These are phyloP conservation scores for Aspergillus sp. DNA, from an alignment of 2,329 filamentous ascomycete genomes.

Conservation along the genomic window DNA sequence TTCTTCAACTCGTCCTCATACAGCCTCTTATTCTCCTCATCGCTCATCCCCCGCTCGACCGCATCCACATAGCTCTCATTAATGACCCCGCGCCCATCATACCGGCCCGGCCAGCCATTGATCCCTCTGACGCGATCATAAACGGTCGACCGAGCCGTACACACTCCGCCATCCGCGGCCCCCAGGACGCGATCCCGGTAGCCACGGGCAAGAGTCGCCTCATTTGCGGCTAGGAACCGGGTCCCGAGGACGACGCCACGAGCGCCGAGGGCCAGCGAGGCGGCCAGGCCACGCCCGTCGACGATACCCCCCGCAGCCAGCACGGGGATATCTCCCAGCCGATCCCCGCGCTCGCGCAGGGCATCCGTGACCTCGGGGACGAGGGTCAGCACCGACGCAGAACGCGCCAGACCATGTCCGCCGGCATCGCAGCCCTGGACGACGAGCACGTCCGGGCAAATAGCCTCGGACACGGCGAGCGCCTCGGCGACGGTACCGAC, in stretches of 20 bases:
- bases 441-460: slow-evolving; percentile 42
- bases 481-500: slow-evolving; percentile 43
- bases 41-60: slow-evolving; percentile 26
- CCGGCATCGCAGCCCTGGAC: slow-evolving; percentile 47
- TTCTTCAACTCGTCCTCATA: slow-evolving; percentile 42
- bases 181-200: slow-evolving; percentile 43
- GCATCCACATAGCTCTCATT: slow-evolving; percentile 10
- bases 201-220: slow-evolving; percentile 41
- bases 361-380: slow-evolving; percentile 44
- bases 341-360: slow-evolving; percentile 11
- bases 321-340: slow-evolving; percentile 30
- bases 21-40: slow-evolving; percentile 32
- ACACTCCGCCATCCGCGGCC: slow-evolving; percentile 43
- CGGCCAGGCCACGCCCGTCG: slow-evolving; percentile 44
- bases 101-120: slow-evolving; percentile 6
- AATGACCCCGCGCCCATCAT: slow-evolving; percentile 8
- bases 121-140: slow-evolving; percentile 9
- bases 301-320: slow-evolving; percentile 47
- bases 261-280: slow-evolving; percentile 44
- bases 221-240: slow-evolving; percentile 47
- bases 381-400: slow-evolving; percentile 40
- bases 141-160: slow-evolving; percentile 35
- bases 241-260: slow-evolving; percentile 54
- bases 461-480: slow-evolving; percentile 24
- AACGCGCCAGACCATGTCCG: slow-evolving; percentile 41